Evolutionary conservation across 2,329 filamentous ascomycete species (phyloP), one percentile per base, ranked within the genome.

Genomic region (Aspergillus proliferans): DNA sequence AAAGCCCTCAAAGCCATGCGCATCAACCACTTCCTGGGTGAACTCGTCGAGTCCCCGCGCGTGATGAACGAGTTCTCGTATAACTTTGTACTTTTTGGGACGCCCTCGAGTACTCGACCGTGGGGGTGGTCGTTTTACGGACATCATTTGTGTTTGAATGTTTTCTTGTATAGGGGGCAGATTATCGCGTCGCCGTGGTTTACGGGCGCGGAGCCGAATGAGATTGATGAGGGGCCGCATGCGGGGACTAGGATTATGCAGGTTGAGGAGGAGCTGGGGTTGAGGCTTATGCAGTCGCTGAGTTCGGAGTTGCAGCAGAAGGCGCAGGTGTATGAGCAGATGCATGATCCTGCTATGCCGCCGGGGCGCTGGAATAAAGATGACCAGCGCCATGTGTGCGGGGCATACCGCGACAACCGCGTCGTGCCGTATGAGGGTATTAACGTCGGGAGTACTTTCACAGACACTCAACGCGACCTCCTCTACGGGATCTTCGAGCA

Each of bases 101-200:
- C 67, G 8, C 84, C 84, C 0, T 83, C 81, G 0, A 62, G 70
- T 0, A 71, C 71, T 0, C 56, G 68, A 2, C 82, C 85, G 0
- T 90, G 86, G 86, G 86, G 86, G 0, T 87, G 81, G 67, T 80
- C 81, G 0, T 82, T 89, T 59, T 92, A 89, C 68, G 87, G 87
- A 6, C 87, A 92, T 64, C 87, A 92, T 58, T 74, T 92, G 2
- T 88, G 85, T 56, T 75, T 91, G 2, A 84, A 83, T 58, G 76
- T 86, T 19, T 86, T 90, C 61, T 75, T 90, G 48, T 79, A 83
- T 60, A 74, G 74, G 28, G 67, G 71, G 0, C 84, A 88, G 63
- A 82, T 89, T 45, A 72, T 88, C 41, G 74, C 88, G 2, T 82
- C 81, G 0, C 87, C 87, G 0, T 87, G 83, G 69, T 92, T 92